Percentiles rank a stretch among this genome's conserved stretches.
Conservation (phyloP, 2,329 filamentous ascomycete genomes). For the Fusarium clavum region DNA sequence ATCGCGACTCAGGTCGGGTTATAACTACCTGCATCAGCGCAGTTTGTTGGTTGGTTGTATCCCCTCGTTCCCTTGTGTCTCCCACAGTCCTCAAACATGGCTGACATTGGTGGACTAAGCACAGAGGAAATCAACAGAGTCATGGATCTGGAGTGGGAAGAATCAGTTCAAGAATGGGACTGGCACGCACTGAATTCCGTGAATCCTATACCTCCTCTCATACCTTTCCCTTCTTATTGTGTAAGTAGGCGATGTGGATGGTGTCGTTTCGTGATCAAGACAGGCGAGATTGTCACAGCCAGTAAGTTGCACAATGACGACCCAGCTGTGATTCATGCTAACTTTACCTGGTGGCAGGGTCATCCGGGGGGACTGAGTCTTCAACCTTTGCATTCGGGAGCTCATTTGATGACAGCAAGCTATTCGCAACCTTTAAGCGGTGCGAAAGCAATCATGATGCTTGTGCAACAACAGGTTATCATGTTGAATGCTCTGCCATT, state of each 20-base stretch:
- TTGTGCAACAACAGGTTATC: constrained; percentile 26
- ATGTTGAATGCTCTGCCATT: constrained; percentile 19
- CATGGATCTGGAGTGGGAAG: constrained; percentile 26
- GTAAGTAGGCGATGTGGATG: constrained; percentile 29
- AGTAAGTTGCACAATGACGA: background rate
- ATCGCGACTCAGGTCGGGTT: background rate
- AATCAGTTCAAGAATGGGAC: constrained; percentile 19
- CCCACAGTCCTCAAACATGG: background rate
- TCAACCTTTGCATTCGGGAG: background rate
- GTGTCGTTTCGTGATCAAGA: constrained; percentile 30
- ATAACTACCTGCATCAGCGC: background rate
- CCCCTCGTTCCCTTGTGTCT: background rate
- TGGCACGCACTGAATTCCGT: constrained; percentile 13
- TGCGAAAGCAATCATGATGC: constrained; percentile 19
- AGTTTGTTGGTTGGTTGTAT: background rate
- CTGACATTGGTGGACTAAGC: constrained; percentile 8
- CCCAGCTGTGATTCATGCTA: background rate
- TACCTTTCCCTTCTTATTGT: constrained; percentile 26
- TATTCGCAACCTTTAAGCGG: constrained; percentile 12
- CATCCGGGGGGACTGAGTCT: constrained; percentile 14
- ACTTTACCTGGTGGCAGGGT: background rate
- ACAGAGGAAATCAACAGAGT: constrained; percentile 17
- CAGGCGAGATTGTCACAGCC: constrained; percentile 15
- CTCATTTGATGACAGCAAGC: constrained; percentile 1
- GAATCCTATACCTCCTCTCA: constrained; percentile 4